Evolutionary conservation across 1,139 yeast genomes (phyloP), one percentile per base, ranked within the genome.

Genomic region (Taiozyma sp.): DNA sequence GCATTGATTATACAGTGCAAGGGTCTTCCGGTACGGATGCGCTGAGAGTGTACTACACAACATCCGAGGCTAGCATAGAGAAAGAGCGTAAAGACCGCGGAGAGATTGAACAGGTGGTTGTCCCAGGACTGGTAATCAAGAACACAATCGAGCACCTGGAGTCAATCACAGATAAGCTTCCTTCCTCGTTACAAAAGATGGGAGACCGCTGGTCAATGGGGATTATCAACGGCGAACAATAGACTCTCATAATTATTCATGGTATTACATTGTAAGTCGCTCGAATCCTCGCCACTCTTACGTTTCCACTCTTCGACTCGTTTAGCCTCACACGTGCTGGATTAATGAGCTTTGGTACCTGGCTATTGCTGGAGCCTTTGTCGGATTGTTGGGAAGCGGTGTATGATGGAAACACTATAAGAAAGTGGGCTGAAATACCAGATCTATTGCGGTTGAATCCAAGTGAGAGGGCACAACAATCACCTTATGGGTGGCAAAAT

Each of bases 31-130:
- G 48, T 19, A 49, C 52, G 23, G 65, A 68, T 61, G 74, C 75
- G 2, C 62, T 78, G 30, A 81, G 81, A 57, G 61, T 81, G 1
- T 70, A 77, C 52, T 74, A 71, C 53, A 65, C 72, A 0, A 53
- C 57, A 0, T 65, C 64, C 46, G 8, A 12, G 0, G 40, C 42
- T 2, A 51, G 55, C 10, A 66, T 65, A 16, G 63, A 61, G 1
- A 55, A 51, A 14, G 63, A 70, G 19, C 54, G 62, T 41, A 50
- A 52, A 28, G 64, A 60, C 8, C 54, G 74, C 34, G 74, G 75
- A 2, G 75, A 72, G 27, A 62, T 74, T 24, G 82, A 78, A 52
- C 55, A 53, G 5, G 58, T 76, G 12, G 60, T 58, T 1, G 59
- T 76, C 4, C 73, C 74, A 0, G 56, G 56, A 3, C 55, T 54